These are phyloP conservation scores for Cryptosporidium viatorum DNA, from an alignment of 169 alveolate genomes.

Conservation along the genomic window DNA sequence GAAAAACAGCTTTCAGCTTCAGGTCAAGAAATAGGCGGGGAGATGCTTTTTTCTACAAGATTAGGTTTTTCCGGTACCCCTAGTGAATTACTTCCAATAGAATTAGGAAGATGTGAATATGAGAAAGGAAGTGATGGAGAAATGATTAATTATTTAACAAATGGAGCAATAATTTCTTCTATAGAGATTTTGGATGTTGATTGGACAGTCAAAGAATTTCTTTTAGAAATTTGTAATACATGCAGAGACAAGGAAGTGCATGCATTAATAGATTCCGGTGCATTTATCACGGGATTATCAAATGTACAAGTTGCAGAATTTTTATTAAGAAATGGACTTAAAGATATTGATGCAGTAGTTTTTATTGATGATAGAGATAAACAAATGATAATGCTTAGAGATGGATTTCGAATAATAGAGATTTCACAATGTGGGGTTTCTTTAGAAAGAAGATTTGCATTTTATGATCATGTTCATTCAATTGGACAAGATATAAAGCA, in stretches of 20 bases:
- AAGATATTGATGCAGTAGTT: slow-evolving; percentile 85
- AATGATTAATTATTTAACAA: slow-evolving; percentile 83
- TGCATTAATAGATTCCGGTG: slow-evolving; percentile 90
- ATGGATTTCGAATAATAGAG: slow-evolving; percentile 81
- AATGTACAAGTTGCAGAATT: slow-evolving; percentile 83
- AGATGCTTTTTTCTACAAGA: slow-evolving; percentile 86
- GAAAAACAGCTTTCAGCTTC: slow-evolving; percentile 86
- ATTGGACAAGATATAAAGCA: slow-evolving; percentile 93
- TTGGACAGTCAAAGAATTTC: slow-evolving; percentile 71
- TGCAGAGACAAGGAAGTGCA: slow-evolving; percentile 70
- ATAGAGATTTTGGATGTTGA: slow-evolving; percentile 43
- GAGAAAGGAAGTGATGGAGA: slow-evolving; percentile 89
- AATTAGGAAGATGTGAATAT: slow-evolving; percentile 88
- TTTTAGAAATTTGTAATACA: slow-evolving; percentile 42
- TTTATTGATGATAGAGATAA: slow-evolving; percentile 77
- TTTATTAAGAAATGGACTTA: slow-evolving; percentile 82
- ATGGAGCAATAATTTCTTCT: slow-evolving; percentile 80
- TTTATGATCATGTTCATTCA: slow-evolving; percentile 93
- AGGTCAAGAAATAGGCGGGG: slow-evolving; percentile 91
- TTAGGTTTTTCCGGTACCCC: slow-evolving; percentile 95
- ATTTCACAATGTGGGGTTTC: slow-evolving; percentile 89
- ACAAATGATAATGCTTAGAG: slow-evolving; percentile 79
- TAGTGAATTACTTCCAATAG: slow-evolving; percentile 91
- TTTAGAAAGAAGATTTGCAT: slow-evolving; percentile 87
- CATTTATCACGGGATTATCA: slow-evolving; percentile 85